Percentiles rank a stretch among this genome's conserved stretches.
Conservation (phyloP, 345 rosid species). For the Gossypioides kirkii region DNA sequence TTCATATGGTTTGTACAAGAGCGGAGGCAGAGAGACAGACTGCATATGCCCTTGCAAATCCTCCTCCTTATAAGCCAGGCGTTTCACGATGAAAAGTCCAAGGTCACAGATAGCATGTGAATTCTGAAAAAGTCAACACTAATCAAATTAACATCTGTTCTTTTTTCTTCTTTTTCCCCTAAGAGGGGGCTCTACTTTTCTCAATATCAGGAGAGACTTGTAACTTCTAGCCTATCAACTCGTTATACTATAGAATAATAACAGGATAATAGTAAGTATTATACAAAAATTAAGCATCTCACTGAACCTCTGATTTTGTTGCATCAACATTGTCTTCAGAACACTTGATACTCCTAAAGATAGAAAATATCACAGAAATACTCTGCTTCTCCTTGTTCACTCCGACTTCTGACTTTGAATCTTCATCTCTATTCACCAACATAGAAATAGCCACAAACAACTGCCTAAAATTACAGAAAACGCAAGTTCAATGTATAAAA, state of each 20-base stretch:
- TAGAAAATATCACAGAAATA: constrained; percentile 9
- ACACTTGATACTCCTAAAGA: constrained; percentile 22
- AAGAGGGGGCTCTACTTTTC: not conserved
- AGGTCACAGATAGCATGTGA: constrained; percentile 86
- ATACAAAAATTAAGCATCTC: not conserved
- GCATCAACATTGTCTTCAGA: constrained; percentile 73
- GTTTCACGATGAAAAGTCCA: constrained; percentile 24
- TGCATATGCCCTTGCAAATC: constrained; percentile 33
- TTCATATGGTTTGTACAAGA: constrained; percentile 60
- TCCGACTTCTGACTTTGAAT: constrained; percentile 55
- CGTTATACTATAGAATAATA: constrained; percentile 9
- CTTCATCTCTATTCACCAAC: constrained; percentile 80
- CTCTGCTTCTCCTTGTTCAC: constrained; percentile 64
- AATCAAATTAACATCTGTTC: constrained; percentile 13
- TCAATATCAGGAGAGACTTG: not conserved
- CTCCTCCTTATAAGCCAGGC: constrained; percentile 44
- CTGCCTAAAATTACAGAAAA: constrained; percentile 47
- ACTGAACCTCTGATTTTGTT: constrained; percentile 71
- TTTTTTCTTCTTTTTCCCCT: not conserved
- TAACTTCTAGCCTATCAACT: not conserved
- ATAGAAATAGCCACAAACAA: constrained; percentile 57
- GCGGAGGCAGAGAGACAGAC: constrained; percentile 52
- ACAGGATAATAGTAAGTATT: not conserved
- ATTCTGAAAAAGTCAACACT: constrained; percentile 44
- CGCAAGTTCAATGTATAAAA: not conserved